Evolutionary conservation across 1,284 basidiomycete species (phyloP), one percentile per base, ranked within the genome.

Genomic region (Neonothopanus nambi): DNA sequence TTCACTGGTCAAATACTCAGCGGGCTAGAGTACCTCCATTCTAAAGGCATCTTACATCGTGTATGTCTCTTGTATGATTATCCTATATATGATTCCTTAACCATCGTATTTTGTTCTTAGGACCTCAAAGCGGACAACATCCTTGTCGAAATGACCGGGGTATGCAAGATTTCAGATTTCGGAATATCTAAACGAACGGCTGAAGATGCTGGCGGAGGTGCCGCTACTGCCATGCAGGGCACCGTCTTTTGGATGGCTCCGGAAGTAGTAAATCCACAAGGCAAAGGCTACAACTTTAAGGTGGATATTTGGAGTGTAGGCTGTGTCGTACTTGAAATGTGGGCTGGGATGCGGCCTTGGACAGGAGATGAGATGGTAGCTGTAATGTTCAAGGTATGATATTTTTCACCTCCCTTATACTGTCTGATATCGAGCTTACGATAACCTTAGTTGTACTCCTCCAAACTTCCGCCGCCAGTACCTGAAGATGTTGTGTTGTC

Each of bases 171-270:
- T 51, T 95, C 94, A 3, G 97, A 99, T 70, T 99, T 99, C 67
- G 97, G 95, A 45, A 96, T 97, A 54, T 95, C 93, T 11, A 98
- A 96, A 70, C 83, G 90, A 58, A 93, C 85, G 55, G 84, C 85
- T 55, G 92, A 96, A 61, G 91, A 95, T 57, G 86, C 94, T 63
- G 86, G 87, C 62, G 89, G 90, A 57, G 89, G 82, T 23, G 87
- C 82, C 33, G 82, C 82, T 54, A 95, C 93, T 2, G 91, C 92
- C 46, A 91, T 99, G 88, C 92, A 95, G 70, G 97, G 97, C 17
- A 95, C 93, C 15, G 90, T 98, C 44, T 99, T 98, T 70, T 99
- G 97, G 93, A 99, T 99, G 96, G 96, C 97, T 6, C 97, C 96
- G 1, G 96, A 99, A 73, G 93, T 99, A 36, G 84, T 96, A 56